Evolutionary conservation across 805 yeast species (phyloP).

Genomic region (Metschnikowia borealis): DNA sequence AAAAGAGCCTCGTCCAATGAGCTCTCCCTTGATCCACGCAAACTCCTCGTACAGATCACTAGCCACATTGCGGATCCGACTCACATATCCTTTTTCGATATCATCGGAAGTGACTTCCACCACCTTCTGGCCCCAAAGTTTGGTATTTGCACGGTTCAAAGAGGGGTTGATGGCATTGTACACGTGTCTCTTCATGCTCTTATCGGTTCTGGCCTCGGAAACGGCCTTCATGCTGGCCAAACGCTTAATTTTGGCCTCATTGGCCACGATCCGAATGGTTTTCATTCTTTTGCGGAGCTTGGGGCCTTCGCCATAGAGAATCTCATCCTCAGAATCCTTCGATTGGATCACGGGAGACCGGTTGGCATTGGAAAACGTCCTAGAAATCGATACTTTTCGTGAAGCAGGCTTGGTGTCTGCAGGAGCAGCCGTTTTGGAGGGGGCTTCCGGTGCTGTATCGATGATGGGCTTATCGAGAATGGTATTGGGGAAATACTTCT

Average conservation of each 20-base stretch:
- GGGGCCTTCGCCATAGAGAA: constrained; percentile 39
- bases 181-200: constrained; percentile 1
- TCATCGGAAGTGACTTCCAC: constrained; percentile 82
- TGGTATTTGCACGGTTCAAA: constrained; percentile 74
- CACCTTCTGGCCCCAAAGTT: constrained; percentile 95
- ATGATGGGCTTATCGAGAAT: constrained; percentile 90
- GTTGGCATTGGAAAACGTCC: constrained; percentile 43
- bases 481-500: constrained; percentile 86
- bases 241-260: constrained; percentile 62
- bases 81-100: constrained; percentile 58
- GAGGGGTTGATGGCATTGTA: constrained; percentile 1
- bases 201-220: constrained; percentile 5
- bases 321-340: constrained; percentile 29
- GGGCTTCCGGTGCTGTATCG: constrained; percentile 60
- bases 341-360: constrained; percentile 31
- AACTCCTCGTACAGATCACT: constrained; percentile 74
- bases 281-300: constrained; percentile 63
- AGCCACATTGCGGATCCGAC: constrained; percentile 57
- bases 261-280: constrained; percentile 88
- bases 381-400: constrained; percentile 27
- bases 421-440: constrained; percentile 21
- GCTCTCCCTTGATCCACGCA: constrained; percentile 97
- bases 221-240: constrained; percentile 23
- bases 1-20: constrained; percentile 94
- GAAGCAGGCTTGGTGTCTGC: constrained; percentile 20